Percentiles rank a stretch among this genome's conserved stretches.
Evolutionary conservation across 768 basidiomycete genomes (phyloP).

Genomic region (Russula vinacea): DNA sequence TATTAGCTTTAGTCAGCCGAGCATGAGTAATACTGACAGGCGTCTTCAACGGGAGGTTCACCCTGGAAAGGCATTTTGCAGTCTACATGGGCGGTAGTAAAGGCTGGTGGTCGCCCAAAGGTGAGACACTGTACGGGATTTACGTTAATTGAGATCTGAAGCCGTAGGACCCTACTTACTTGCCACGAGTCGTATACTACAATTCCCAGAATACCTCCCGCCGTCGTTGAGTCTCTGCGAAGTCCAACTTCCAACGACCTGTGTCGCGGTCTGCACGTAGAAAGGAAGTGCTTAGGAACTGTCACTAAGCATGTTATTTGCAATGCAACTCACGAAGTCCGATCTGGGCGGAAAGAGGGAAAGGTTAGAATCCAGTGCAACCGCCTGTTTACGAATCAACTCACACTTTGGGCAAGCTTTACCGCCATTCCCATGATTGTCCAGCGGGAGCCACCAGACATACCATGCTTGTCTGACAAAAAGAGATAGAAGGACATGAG

Average conservation of each 20-base stretch:
- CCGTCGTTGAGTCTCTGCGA: conserved; percentile 55
- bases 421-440: conserved; percentile 69
- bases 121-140: conserved; percentile 52
- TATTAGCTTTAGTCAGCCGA: conserved; percentile 11
- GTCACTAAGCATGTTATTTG: neutral
- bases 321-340: conserved; percentile 57
- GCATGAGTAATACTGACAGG: conserved; percentile 57
- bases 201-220: conserved; percentile 62
- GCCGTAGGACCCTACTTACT: conserved; percentile 39
- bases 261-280: conserved; percentile 59
- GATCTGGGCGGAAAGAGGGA: conserved; percentile 41
- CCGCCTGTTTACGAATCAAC: conserved; percentile 24
- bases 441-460: conserved; percentile 50
- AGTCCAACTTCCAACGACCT: conserved; percentile 58
- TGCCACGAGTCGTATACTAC: conserved; percentile 68
- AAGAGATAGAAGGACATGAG: conserved; percentile 51
- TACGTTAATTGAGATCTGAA: conserved; percentile 3
- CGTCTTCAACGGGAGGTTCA: conserved; percentile 47
- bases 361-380: conserved; percentile 28
- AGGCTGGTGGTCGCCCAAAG: conserved; percentile 66
- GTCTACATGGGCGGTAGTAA: conserved; percentile 41
- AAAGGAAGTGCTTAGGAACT: conserved; percentile 16
- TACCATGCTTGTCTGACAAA: conserved; percentile 43
- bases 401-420: conserved; percentile 66
- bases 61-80: conserved; percentile 39